phyloP scores from a whole-genome alignment of 148 eudicot genomes.

The Camellia granthamiana region DNA sequence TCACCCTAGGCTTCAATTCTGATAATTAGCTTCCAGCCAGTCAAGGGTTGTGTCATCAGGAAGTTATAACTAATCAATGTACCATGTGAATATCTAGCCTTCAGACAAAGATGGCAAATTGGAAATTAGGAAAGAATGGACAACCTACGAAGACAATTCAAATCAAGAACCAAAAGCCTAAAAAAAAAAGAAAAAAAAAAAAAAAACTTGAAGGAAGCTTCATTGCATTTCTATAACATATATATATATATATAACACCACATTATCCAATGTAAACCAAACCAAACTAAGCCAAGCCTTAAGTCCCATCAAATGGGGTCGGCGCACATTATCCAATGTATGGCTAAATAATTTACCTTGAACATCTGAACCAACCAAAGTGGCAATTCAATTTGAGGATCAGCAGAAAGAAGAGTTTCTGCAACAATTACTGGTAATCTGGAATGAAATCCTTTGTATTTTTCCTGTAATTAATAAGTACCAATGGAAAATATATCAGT shows the following conservation, averaged over 20 bases:
- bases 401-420: conserved; percentile 78
- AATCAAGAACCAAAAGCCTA: not conserved
- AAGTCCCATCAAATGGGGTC: no score
- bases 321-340: no score
- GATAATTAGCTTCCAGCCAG: no score
- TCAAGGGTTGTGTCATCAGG: not conserved
- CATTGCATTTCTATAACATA: not conserved
- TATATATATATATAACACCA: no score
- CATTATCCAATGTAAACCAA: no score
- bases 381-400: conserved; percentile 89
- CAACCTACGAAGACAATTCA: no score
- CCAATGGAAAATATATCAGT: not conserved
- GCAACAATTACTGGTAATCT: conserved; percentile 90
- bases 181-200: not conserved
- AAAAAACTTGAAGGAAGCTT: not conserved
- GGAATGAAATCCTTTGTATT: conserved; percentile 64
- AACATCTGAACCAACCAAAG: conserved; percentile 89
- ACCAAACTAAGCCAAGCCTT: no score
- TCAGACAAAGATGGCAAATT: not conserved
- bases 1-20: no score
- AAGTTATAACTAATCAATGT: not conserved
- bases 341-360: conserved; percentile 53
- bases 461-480: conserved; percentile 51
- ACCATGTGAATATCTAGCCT: not conserved
- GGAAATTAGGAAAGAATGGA: not conserved